Conservation (phyloP, 2,329 filamentous ascomycete genomes). For the Exserohilum turcica region DNA sequence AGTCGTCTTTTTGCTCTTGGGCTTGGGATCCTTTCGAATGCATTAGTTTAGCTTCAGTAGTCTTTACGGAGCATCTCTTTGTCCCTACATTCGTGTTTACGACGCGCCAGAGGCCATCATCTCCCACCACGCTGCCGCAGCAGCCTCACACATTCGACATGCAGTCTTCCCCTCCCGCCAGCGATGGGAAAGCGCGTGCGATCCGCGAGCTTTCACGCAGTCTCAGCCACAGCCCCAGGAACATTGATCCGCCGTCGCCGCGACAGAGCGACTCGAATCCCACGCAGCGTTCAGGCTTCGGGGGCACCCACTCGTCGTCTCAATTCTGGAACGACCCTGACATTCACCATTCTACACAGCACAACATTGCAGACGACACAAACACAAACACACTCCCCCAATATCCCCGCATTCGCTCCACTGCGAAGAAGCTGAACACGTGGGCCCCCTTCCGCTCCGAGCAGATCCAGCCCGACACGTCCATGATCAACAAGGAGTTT, state of each 20-base stretch:
- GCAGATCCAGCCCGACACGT: constrained; percentile 42
- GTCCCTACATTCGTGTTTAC: constrained; percentile 32
- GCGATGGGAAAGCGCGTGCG: constrained; percentile 46
- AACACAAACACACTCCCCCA: constrained; percentile 41
- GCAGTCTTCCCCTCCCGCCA: constrained; percentile 46
- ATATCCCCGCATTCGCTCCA: constrained; percentile 44
- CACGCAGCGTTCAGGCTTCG: constrained; percentile 39
- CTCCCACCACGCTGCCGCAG: constrained; percentile 19
- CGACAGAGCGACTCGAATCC: constrained; percentile 46
- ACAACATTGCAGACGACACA: constrained; percentile 45
- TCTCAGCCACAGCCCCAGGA: constrained; percentile 41
- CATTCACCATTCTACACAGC: constrained; percentile 47
- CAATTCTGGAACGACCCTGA: constrained; percentile 45
- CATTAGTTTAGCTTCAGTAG: constrained; percentile 21
- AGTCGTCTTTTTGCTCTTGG: constrained; percentile 22
- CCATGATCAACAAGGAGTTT: constrained; percentile 48
- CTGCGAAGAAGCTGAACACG: constrained; percentile 46
- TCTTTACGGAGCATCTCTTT: constrained; percentile 38
- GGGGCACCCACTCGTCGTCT: constrained; percentile 25
- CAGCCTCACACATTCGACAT: constrained; percentile 33
- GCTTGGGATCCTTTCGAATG: constrained; percentile 26
- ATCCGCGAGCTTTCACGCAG: constrained; percentile 46
- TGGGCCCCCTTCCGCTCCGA: constrained; percentile 47
- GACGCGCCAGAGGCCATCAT: constrained; percentile 34
- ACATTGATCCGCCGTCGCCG: constrained; percentile 37